Evolutionary conservation across 768 basidiomycete genomes (phyloP), one percentile per base, ranked within the genome.

Genomic region (Plicaturopsis crispa): DNA sequence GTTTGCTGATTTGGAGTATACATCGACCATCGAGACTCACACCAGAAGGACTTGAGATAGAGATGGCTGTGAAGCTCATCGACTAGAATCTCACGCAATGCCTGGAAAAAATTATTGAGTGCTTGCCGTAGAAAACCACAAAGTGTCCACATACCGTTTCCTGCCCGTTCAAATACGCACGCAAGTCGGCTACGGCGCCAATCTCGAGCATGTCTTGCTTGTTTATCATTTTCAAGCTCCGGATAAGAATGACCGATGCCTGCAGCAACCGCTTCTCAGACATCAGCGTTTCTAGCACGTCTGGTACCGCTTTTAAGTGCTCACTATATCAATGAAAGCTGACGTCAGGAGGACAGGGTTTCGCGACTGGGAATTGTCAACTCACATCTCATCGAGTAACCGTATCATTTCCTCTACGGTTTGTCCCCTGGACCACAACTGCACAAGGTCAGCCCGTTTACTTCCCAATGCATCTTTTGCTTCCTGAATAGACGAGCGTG

Each of bases 31-130:
- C 94, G 78, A 4, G 80, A 75, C 48, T 98, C 94, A 53, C 89
- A 92, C 80, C 92, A 96, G 57, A 91, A 94, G 1, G 85, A 88
- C 53, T 94, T 96, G 43, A 99, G 76, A 60, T 96, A 99, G n/a
- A 99, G 63, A 60, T 99, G 96, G 48, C 80, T 89, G 53, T 98
- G 93, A 10, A 99, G 70, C 53, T 99, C 96, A 48, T 99, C 96
- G 5, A 93, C 69, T 41, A 99, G 64, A 39, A 98, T 96, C 47
- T 98, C 96, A 33, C 86, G 73, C 31, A 99, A 62, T 8, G 87
- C 83, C 94, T 97, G 50, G 1, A 23, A 40, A 35, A 23, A 41
- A 35, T 41, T 20, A 41, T 43, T 38, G 39, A 30, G 14, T 22
- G 6, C 2, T 17, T 18, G 4, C 42, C 24, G 39, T 32, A 39